Conservation (phyloP, 305 asterid species). For the Fraxinus nigra region DNA sequence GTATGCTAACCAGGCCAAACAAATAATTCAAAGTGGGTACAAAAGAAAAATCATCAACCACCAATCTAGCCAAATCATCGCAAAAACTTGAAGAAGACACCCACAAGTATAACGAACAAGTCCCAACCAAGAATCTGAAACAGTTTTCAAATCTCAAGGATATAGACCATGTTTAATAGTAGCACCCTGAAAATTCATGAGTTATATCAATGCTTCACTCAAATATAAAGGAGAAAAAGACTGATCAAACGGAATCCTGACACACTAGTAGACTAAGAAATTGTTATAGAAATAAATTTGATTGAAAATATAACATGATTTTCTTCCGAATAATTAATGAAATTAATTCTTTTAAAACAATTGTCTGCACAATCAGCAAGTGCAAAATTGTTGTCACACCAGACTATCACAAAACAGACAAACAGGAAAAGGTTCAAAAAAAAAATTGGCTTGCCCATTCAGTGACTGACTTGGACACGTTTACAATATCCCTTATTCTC, state of each 20-base stretch:
- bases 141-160: not conserved
- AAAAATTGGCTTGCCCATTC: not conserved
- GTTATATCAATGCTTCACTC: not conserved
- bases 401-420: not conserved
- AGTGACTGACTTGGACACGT: not conserved
- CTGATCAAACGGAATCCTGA: not conserved
- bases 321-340: not conserved
- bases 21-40: not conserved
- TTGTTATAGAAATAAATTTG: not conserved
- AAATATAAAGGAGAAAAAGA: not conserved
- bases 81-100: not conserved
- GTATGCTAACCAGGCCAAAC: not conserved
- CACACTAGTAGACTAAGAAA: not conserved
- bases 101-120: not conserved
- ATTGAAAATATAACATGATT: not conserved
- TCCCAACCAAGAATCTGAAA: not conserved
- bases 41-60: not conserved
- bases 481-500: not conserved
- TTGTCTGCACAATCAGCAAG: not conserved
- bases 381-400: not conserved
- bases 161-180: not conserved
- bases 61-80: not conserved
- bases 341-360: not conserved
- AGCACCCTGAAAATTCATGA: not conserved
- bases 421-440: not conserved